Evolutionary conservation across 2,329 filamentous ascomycete genomes (phyloP), one percentile per base, ranked within the genome.

Genomic region (Aspergillus candidus): DNA sequence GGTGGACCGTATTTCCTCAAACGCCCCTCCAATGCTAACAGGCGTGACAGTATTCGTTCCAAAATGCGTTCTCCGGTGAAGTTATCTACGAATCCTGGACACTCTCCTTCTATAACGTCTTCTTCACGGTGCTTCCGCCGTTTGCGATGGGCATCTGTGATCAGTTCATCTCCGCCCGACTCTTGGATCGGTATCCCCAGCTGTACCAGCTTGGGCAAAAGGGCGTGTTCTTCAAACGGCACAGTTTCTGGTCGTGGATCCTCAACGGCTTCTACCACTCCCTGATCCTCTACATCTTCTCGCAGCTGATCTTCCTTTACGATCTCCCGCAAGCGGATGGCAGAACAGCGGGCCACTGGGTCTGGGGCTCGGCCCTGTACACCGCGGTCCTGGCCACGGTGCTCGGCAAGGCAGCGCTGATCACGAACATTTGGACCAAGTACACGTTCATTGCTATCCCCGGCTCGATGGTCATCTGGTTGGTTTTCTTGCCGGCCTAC

Each of bases 51-150:
- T 97, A 93, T 70, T 88, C 89, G 0, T 98, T 98, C 74, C 89
- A 95, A 78, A 98, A 98, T 67, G 87, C 88, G 53, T 98, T 97
- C 69, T 97, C 91, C 1, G 93, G 93, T 40, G 85, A 96, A 65
- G 88, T 97, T 62, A 97, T 98, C 63, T 97, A 90, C 77, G 93
- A 98, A 70, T 97, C 93, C 8, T 98, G 94, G 94, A 96, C 90
- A 0, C 74, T 98, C n/a, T 95, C 91, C 6, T 94, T 97, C 72
- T 98, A 96, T 77, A 98, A 98, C 73, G 89, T 98, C 66, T 86
- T 98, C 66, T 98, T 94, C 72, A 98, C 93, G 0, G 86, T 94
- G 14, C 74, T 96, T 13, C 93, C 93, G 12, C 93, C 93, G 1
- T 84, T 98, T 48, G 91, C 88, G 1, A 84, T 98, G 61, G 93